Base-by-base conservation (phyloP, 768 basidiomycete species). In the Naganishia onofrii region DNA sequence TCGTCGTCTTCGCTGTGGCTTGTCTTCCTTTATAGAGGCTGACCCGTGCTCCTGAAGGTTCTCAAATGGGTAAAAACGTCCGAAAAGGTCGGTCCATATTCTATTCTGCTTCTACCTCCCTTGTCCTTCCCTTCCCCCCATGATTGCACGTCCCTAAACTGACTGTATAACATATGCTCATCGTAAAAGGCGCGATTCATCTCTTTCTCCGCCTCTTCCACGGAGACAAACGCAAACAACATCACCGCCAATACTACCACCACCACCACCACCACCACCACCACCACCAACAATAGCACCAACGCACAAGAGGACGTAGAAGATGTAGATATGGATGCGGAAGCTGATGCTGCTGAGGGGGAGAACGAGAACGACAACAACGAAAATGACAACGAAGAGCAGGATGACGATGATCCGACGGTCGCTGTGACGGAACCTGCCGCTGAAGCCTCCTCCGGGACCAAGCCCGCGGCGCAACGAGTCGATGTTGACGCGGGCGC, bases 41-140 rank as follows among this genome's bases (percentile, higher is more conserved):
- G n/a, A 51, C 21, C 6, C 48, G 19, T 26, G 23, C n/a, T 32
- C 17, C 8, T 48, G 2, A 12, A 69, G 68, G 57, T 69, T 31
- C 26, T 69, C 44, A 69, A 69, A 60, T 69, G 68, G 68, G 57
- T 69, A 34, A 69, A 63, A 53, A 69, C 68, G 34, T 29, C 56
- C 12, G 44, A 69, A 60, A 46, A 58, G 58, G 68, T 69, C 17
- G 48, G 7, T 36, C 34, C 34, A 12, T 5, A 12, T 36, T 36
- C 6, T 36, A 4, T 4, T 36, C 34, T 12, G n/a, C 12, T 36
- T 4, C 12, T 36, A 12, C 12, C 34, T 36, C 34, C 12, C 34
- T 36, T 36, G 34, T 36, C 34, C 12, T 36, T 12, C 34, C 34
- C 6, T n/a, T n/a, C n/a, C n/a, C n/a, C n/a, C n/a, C n/a, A n/a